Conservation (phyloP, 352 stramenopile species). For the Pythium oligandrum region DNA sequence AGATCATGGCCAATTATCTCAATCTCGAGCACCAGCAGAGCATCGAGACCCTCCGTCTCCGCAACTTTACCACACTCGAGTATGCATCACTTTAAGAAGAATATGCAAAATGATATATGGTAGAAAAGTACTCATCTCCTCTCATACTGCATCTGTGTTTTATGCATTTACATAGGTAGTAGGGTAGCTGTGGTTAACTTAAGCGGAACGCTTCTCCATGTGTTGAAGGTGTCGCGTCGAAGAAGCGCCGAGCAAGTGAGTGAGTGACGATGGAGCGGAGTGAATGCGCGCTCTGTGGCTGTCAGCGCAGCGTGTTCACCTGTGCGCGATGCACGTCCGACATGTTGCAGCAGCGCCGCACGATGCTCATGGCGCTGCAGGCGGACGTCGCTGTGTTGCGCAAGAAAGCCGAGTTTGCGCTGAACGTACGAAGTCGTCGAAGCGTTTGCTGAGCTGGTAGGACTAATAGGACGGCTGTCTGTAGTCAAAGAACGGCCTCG, state of each 20-base stretch:
- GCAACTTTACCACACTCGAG: constrained; percentile 21
- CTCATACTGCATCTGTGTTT: too few species aligned
- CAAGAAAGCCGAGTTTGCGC: constrained; percentile 68
- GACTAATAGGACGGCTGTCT: not conserved
- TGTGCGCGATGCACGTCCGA: constrained; percentile 62
- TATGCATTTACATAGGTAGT: too few species aligned
- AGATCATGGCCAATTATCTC: constrained; percentile 69
- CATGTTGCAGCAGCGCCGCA: constrained; percentile 71
- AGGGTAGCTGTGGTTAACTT: too few species aligned
- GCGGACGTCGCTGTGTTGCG: constrained; percentile 75
- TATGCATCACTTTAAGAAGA: constrained; percentile 6
- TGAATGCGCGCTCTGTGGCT: constrained; percentile 60
- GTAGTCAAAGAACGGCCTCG: constrained; percentile 45
- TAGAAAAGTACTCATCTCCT: too few species aligned
- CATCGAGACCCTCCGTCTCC: constrained; percentile 44
- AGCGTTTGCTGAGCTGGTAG: not conserved
- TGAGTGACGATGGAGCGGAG: constrained; percentile 14
- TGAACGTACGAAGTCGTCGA: constrained; percentile 31
- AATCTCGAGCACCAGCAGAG: constrained; percentile 51
- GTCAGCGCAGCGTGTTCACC: constrained; percentile 40
- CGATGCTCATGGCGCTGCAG: constrained; percentile 67
- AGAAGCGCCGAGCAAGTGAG: not conserved
- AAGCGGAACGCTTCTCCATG: too few species aligned
- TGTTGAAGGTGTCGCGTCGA: too few species aligned
- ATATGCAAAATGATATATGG: not conserved